These are phyloP conservation scores for Wallacemonas collosoma DNA, from an alignment of 208 protist genomes.

Conservation along the genomic window DNA sequence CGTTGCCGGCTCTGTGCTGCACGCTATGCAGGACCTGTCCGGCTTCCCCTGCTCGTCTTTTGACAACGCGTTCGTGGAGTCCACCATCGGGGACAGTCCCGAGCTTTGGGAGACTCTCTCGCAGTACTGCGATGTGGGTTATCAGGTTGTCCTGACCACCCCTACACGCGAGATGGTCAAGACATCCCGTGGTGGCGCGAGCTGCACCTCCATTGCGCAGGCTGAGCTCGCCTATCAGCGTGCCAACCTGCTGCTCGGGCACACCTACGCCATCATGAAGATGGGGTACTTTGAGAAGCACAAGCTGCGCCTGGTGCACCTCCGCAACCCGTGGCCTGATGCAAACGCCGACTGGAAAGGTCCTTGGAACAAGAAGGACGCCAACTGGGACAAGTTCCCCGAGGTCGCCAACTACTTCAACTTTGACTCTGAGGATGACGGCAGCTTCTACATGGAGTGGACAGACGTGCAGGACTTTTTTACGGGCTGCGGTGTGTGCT, in stretches of 20 bases:
- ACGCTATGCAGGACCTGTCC: conserved; percentile 79
- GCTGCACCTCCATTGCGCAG: conserved; percentile 24
- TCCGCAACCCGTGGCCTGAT: conserved; percentile 73
- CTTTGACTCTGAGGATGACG: conserved; percentile 45
- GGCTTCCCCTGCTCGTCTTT: conserved; percentile 75
- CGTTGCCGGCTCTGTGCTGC: conserved; percentile 67
- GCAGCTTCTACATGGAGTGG: conserved; percentile 82
- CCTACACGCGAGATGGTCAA: conserved; percentile 62
- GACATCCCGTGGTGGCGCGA: conserved; percentile 36
- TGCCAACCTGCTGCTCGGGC: conserved; percentile 50
- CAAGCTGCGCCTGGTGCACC: conserved; percentile 54
- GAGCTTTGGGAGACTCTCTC: conserved; percentile 60
- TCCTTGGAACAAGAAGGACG: conserved; percentile 61
- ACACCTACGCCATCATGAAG: conserved; percentile 70
- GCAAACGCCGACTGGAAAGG: conserved; percentile 39
- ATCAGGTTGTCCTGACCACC: conserved; percentile 64
- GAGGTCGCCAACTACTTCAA: conserved; percentile 49
- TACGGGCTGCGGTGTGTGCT: conserved; percentile 75
- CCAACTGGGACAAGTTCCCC: conserved; percentile 64
- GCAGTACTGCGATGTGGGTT: conserved; percentile 43
- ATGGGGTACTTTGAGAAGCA: conserved; percentile 56
- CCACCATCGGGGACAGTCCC: conserved; percentile 38
- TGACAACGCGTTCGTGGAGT: conserved; percentile 65
- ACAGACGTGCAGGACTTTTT: conserved; percentile 75
- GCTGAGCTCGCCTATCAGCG: conserved; percentile 58